phyloP scores from a whole-genome alignment of 257 asterid genomes.

The Solanum etuberosum region DNA sequence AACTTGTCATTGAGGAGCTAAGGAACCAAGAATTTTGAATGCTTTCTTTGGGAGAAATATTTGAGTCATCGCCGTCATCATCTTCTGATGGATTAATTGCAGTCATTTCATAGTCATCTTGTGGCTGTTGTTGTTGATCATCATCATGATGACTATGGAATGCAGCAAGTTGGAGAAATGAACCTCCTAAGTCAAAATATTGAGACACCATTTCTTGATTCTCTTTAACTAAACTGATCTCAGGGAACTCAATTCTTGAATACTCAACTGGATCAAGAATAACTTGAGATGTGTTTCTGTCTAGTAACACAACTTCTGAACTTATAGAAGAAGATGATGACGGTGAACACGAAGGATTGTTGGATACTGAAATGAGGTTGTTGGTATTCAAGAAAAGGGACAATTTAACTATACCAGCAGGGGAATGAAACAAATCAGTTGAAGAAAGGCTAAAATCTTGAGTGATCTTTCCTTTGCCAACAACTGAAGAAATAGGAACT shows the following conservation, averaged over 20 bases:
- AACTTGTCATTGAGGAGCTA: constrained; percentile 48
- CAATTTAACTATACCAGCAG: constrained; percentile 58
- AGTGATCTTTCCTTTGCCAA: constrained; percentile 34
- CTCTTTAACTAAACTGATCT: constrained; percentile 25
- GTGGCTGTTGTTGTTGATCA: constrained; percentile 2
- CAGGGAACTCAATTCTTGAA: constrained; percentile 55
- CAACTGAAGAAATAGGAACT: constrained; percentile 43
- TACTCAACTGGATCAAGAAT: constrained; percentile 19
- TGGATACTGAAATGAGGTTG: constrained; percentile 3
- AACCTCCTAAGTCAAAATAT: constrained; percentile 38
- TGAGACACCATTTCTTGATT: constrained; percentile 60
- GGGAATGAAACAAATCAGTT: constrained; percentile 59
- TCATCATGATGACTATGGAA: not conserved
- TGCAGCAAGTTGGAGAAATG: constrained; percentile 54
- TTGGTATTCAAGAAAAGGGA: constrained; percentile 31
- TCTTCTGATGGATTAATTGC: constrained; percentile 27
- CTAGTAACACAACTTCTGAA: constrained; percentile 9
- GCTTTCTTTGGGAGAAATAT: constrained; percentile 25
- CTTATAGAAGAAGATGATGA: constrained; percentile 3
- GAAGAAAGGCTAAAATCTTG: constrained; percentile 51
- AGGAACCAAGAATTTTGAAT: constrained; percentile 37
- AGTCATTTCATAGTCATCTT: constrained; percentile 45
- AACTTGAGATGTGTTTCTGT: constrained; percentile 18
- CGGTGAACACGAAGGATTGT: constrained; percentile 1
- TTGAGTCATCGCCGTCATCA: not conserved